A percentile compares a stretch with the other conserved stretches of the same genome.
Conservation (phyloP, 2,329 filamentous ascomycete genomes). For the Nigrospora osmanthi region DNA sequence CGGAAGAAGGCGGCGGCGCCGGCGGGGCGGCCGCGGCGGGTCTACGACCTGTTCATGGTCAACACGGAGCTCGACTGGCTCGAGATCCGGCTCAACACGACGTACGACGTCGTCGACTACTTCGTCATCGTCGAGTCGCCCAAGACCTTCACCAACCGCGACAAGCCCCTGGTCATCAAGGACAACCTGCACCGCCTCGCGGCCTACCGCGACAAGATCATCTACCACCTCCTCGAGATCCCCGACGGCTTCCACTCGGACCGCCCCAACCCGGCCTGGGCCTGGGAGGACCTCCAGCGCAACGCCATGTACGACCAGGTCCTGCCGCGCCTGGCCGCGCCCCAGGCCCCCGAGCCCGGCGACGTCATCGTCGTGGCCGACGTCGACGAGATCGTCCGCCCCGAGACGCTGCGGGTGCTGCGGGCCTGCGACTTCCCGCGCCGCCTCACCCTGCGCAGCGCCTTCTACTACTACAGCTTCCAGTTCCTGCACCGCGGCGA, state of each 20-base stretch:
- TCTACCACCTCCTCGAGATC: constrained; percentile 46
- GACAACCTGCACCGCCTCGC: constrained; percentile 44
- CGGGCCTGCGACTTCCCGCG: constrained; percentile 44
- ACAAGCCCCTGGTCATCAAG: constrained; percentile 45
- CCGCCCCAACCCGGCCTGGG: constrained; percentile 31
- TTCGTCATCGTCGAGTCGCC: constrained; percentile 55
- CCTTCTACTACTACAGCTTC: constrained; percentile 52
- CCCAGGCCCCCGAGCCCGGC: constrained; percentile 31
- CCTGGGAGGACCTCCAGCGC: constrained; percentile 40
- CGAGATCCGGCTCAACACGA: constrained; percentile 53
- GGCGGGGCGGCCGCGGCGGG: constrained; percentile 30
- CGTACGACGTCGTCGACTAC: constrained; percentile 53
- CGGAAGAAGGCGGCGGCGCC: constrained; percentile 3
- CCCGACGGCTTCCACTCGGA: constrained; percentile 29
- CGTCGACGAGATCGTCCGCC: constrained; percentile 52
- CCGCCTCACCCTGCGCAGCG: constrained; percentile 40
- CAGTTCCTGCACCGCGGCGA: constrained; percentile 38
- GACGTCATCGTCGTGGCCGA: constrained; percentile 54
- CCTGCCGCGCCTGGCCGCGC: constrained; percentile 35
- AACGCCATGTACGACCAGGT: constrained; percentile 51
- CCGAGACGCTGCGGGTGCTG: constrained; percentile 38
- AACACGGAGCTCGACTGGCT: constrained; percentile 59
- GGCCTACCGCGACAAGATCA: constrained; percentile 50
- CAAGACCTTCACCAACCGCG: constrained; percentile 48
- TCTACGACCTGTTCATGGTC: constrained; percentile 56